Conservation (phyloP, 306 rosid genomes). For the Urtica urens region DNA sequence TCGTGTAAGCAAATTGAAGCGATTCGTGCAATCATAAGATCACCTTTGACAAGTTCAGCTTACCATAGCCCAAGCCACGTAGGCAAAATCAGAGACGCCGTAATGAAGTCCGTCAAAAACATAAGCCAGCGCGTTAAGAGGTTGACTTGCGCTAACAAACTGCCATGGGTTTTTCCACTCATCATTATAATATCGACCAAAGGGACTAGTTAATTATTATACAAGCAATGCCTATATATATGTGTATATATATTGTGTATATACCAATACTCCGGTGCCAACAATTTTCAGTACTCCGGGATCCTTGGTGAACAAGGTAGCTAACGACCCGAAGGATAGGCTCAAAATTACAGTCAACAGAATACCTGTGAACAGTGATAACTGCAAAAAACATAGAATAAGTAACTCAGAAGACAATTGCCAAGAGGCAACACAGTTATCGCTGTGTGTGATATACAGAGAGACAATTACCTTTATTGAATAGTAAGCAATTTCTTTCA, state of each 20-base stretch:
- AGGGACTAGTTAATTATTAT: neutral
- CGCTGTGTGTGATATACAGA: neutral
- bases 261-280: constrained; percentile 62
- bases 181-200: constrained; percentile 12
- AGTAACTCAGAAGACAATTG: constrained; percentile 2
- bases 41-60: constrained; percentile 11
- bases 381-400: constrained; percentile 39
- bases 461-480: constrained; percentile 40
- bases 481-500: constrained; percentile 56
- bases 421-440: neutral
- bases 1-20: constrained; percentile 4
- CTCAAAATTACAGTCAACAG: constrained; percentile 61
- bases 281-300: constrained; percentile 63
- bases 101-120: constrained; percentile 86
- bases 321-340: constrained; percentile 65
- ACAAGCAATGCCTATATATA: constrained; percentile 10
- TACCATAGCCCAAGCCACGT: constrained; percentile 93
- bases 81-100: constrained; percentile 85
- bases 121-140: constrained; percentile 54
- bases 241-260: constrained; percentile 15
- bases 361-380: constrained; percentile 62
- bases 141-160: constrained; percentile 94
- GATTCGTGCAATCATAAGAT: constrained; percentile 1
- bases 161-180: constrained; percentile 15
- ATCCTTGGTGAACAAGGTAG: constrained; percentile 75